A percentile compares a stretch with the other conserved stretches of the same genome.
Evolutionary conservation across 345 rosid species (phyloP).

Genomic region (Populus simonii): DNA sequence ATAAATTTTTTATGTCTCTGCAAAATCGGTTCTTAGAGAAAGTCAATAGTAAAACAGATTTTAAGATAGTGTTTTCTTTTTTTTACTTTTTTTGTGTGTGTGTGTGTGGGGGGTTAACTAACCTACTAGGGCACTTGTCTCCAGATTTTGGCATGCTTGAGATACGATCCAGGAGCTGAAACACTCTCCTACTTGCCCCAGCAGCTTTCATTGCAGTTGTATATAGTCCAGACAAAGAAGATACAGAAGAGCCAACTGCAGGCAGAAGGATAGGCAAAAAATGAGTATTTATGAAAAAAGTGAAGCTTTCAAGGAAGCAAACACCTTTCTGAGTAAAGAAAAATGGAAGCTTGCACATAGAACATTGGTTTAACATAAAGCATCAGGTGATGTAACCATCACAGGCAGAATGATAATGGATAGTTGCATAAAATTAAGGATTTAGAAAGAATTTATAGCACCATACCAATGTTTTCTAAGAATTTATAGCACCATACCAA

Average conservation of each 20-base stretch:
- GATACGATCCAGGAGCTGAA: constrained; percentile 84
- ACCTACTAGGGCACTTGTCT: constrained; percentile 72
- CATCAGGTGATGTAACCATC: neutral
- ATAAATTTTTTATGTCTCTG: neutral
- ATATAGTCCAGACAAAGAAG: constrained; percentile 79
- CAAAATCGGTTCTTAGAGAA: neutral
- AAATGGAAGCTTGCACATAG: neutral
- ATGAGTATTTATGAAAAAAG: neutral
- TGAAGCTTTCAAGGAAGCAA: neutral
- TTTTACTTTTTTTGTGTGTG: no score
- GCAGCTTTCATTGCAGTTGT: constrained; percentile 97
- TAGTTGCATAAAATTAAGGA: neutral
- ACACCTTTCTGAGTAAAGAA: neutral
- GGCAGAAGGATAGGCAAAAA: constrained; percentile 11
- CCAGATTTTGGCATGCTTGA: constrained; percentile 81
- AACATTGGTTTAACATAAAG: neutral
- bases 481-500: neutral
- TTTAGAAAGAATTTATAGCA: neutral
- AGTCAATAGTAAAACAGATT: neutral
- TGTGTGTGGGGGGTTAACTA: constrained; percentile 1
- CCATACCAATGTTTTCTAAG: neutral
- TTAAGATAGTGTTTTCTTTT: neutral
- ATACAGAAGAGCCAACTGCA: constrained; percentile 88
- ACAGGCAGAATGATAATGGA: neutral
- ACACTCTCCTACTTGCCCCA: constrained; percentile 90